Percentiles rank a stretch among this genome's conserved stretches.
Conservation (phyloP, 2,329 filamentous ascomycete species). For the Cercospora sojina region DNA sequence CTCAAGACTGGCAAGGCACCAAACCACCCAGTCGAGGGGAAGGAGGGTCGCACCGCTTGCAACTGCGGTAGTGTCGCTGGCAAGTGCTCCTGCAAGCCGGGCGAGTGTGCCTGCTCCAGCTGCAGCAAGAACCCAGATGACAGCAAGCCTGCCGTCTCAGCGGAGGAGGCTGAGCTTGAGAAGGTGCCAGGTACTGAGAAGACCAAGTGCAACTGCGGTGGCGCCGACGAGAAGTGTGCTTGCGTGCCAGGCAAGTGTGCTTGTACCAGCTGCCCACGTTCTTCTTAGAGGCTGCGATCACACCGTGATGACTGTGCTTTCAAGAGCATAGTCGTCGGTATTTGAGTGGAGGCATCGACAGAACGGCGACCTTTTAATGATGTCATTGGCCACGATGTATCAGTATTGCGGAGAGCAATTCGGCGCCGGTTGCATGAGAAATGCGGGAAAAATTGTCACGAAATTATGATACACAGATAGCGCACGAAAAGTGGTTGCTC, state of each 20-base stretch:
- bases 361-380: constrained; percentile 7
- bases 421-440: constrained; percentile 8
- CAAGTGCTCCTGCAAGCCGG: constrained; percentile 47
- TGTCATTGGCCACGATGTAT: constrained; percentile 10
- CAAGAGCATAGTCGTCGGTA: background rate
- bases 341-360: constrained; percentile 4
- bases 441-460: constrained; percentile 2
- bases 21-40: constrained; percentile 46
- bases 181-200: constrained; percentile 54
- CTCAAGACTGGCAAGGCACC: constrained; percentile 64
- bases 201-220: constrained; percentile 53
- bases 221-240: constrained; percentile 46
- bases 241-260: constrained; percentile 51
- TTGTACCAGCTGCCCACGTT: constrained; percentile 50
- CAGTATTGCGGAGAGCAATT: background rate
- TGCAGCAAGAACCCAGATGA: constrained; percentile 50
- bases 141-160: constrained; percentile 26
- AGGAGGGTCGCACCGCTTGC: constrained; percentile 46
- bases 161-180: constrained; percentile 41
- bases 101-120: constrained; percentile 48
- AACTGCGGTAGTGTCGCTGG: constrained; percentile 45
- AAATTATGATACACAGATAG: constrained; percentile 12
- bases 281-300: constrained; percentile 24
- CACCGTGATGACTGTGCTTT: background rate
- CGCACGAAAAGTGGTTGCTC: background rate